Conservation (phyloP, 75 land plant genomes). For the Adiantum capillusveneris region DNA sequence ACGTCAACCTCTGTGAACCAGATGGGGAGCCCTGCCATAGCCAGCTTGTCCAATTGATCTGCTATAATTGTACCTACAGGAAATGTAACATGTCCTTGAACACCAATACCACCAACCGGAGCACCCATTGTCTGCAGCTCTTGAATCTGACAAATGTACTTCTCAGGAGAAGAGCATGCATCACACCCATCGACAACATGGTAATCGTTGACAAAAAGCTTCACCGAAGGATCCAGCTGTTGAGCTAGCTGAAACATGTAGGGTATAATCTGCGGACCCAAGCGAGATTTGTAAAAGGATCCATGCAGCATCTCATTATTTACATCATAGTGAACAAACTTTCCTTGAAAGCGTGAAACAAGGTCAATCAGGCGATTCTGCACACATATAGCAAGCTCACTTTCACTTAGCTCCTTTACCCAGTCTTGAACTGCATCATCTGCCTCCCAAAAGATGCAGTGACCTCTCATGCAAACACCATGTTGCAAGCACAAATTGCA, state of each 20-base stretch:
- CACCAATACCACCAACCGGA: conserved; percentile 82
- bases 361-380: conserved; percentile 57
- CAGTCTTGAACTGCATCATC: conserved; percentile 51
- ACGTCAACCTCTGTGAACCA: conserved; percentile 98
- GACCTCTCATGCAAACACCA: conserved; percentile 63
- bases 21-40: conserved; percentile 64
- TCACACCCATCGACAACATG: conserved; percentile 86
- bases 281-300: conserved; percentile 56
- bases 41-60: conserved; percentile 56
- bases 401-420: conserved; percentile 45
- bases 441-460: conserved; percentile 97
- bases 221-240: conserved; percentile 68
- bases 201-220: conserved; percentile 88
- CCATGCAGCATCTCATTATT: conserved; percentile 99
- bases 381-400: conserved; percentile 55
- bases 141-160: conserved; percentile 68
- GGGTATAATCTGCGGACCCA: conserved; percentile 64
- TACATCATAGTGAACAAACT: conserved; percentile 89
- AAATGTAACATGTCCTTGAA: conserved; percentile 70
- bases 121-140: conserved; percentile 73
- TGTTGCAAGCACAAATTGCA: conserved; percentile 48
- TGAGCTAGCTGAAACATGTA: conserved; percentile 73
- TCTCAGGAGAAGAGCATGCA: conserved; percentile 62
- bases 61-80: conserved; percentile 77
- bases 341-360: conserved; percentile 77